These are phyloP conservation scores for Backusella sp. DNA, from an alignment of 192 early-diverging fungal species.

Conservation along the genomic window DNA sequence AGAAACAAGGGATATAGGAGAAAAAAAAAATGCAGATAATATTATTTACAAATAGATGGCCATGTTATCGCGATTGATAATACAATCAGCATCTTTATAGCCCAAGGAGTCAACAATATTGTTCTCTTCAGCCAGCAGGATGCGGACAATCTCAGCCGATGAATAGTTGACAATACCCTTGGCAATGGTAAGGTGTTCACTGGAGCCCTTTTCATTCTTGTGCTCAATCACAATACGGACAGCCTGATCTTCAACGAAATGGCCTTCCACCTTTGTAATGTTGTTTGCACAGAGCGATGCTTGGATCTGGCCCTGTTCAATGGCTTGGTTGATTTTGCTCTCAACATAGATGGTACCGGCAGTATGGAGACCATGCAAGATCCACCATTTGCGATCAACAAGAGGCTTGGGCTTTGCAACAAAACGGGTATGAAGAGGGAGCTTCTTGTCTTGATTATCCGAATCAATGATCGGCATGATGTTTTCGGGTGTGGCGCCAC, in stretches of 20 bases:
- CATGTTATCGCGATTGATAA: conserved; percentile 89
- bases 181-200: conserved; percentile 69
- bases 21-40: not conserved
- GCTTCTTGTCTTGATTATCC: conserved; percentile 30
- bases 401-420: conserved; percentile 80
- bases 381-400: conserved; percentile 98
- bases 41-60: conserved; percentile 52
- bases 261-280: conserved; percentile 77
- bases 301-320: conserved; percentile 59
- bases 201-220: conserved; percentile 32
- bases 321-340: conserved; percentile 77
- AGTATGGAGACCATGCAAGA: conserved; percentile 88
- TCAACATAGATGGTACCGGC: conserved; percentile 84
- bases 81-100: conserved; percentile 86
- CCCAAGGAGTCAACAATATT: conserved; percentile 84
- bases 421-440: conserved; percentile 87
- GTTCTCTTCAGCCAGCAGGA: conserved; percentile 78
- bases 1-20: conserved; percentile 1
- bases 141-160: conserved; percentile 77
- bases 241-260: conserved; percentile 83
- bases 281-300: conserved; percentile 87
- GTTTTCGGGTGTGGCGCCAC: conserved; percentile 72
- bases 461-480: conserved; percentile 77
- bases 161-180: conserved; percentile 92
- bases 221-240: conserved; percentile 73